Base-by-base conservation (phyloP, 2,329 filamentous ascomycete species). In the Diaporthe eres region DNA sequence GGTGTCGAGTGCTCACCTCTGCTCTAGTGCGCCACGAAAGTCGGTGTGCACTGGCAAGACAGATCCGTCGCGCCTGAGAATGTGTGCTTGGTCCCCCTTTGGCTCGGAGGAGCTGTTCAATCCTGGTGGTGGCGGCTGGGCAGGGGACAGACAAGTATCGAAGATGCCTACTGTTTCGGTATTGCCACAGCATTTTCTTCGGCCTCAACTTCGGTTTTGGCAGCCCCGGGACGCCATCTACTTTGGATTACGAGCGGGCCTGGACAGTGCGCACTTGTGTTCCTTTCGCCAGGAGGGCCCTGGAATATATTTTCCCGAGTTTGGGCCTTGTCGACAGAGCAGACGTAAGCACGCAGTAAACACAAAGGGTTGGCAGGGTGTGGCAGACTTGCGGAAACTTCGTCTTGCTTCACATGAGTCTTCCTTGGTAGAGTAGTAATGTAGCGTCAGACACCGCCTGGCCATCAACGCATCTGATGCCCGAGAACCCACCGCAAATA, bases 1-100 rank as follows among this genome's bases (percentile, higher is more conserved):
- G 65, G 63, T 17, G 13, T 70, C 65, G 13, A 70, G 65, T n/a
- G 15, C 31, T 68, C 63, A 37, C 13, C 34, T 39, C 15, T 55
- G 31, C 47, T 28, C 34, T 42, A 55, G 65, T 53, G 34, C 22
- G 49, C 47, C 47, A n/a, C 34, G 17, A 39, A 34, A 68, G 44
- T 37, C 61, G 63, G 42, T 67, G 44, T 51, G 42, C 44, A 19
- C 25, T 34, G 42, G 42, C 61, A n/a, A 17, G 8, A 49, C 15
- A 5, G 61, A 53, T 22, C 31, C 10, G 15, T 49, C 25, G 25
- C 17, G 60, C 47, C n/a, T 9, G 49, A 28, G 12, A 8, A 25
- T 51, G 28, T 39, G 63, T 37, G 31, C 65, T 55, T 55, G 65
- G 49, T 53, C 15, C 34, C 31, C n/a, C 22, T 39, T 13, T 17